These are phyloP conservation scores for Diaporthe citrichinensis DNA, from an alignment of 2,329 filamentous ascomycete species.

Conservation along the genomic window DNA sequence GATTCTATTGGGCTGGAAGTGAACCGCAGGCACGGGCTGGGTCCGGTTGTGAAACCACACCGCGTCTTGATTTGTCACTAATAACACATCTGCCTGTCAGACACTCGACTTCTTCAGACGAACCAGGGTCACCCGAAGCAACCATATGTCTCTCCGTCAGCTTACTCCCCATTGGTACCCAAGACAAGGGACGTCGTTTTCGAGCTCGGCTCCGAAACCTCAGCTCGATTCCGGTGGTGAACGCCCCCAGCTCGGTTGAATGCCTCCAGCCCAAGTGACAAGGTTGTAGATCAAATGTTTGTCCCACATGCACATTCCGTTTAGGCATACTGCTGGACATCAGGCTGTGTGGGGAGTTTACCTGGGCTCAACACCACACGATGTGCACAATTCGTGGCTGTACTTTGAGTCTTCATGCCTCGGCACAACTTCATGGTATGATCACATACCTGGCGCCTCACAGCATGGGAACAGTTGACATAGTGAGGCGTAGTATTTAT, in stretches of 20 bases:
- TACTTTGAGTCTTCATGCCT: neutral
- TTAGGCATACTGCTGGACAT: neutral
- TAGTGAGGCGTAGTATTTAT: neutral
- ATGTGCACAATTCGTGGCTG: neutral
- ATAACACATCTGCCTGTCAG: constrained; percentile 7
- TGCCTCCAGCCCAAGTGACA: neutral
- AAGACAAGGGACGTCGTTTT: neutral
- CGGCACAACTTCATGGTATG: neutral
- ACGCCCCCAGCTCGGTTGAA: neutral
- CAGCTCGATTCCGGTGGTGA: neutral
- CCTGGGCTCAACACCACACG: no score
- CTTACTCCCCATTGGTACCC: neutral
- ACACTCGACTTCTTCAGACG: constrained; percentile 13
- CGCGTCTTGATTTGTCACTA: constrained; percentile 5
- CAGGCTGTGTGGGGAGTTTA: neutral
- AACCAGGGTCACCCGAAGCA: constrained; percentile 13
- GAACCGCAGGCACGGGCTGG: constrained; percentile 10
- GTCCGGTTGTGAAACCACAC: constrained; percentile 19
- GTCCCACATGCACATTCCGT: neutral
- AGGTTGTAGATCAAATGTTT: neutral
- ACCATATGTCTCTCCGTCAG: constrained; percentile 7
- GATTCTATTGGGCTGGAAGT: constrained; percentile 1
- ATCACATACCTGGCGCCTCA: neutral
- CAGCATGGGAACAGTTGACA: neutral
- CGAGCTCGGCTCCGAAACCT: constrained; percentile 14